Percentiles rank a stretch among this genome's conserved stretches.
These are phyloP conservation scores for Rossbeevera mucosa DNA, from an alignment of 768 basidiomycete species.

Conservation along the genomic window DNA sequence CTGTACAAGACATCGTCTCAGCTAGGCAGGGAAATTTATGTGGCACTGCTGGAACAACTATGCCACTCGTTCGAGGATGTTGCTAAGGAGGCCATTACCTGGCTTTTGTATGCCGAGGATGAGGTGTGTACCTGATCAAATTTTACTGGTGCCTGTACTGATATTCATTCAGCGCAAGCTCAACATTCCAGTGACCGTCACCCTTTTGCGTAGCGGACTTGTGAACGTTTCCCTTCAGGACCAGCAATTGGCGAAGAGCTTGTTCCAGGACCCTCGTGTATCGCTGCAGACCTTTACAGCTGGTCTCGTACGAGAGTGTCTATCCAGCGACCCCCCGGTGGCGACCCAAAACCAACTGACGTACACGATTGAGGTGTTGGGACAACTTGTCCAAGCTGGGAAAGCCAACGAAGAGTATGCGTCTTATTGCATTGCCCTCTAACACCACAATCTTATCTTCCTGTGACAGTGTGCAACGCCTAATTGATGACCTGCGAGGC, in stretches of 20 bases:
- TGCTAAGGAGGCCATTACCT: slow-evolving; percentile 92
- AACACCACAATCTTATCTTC: neutral
- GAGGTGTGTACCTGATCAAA: slow-evolving; percentile 51
- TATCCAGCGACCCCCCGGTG: slow-evolving; percentile 75
- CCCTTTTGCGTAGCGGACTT: slow-evolving; percentile 79
- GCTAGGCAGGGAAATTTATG: slow-evolving; percentile 90
- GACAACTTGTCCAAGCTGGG: slow-evolving; percentile 63
- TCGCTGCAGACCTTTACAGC: slow-evolving; percentile 78
- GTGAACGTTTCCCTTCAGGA: slow-evolving; percentile 77
- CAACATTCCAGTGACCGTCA: slow-evolving; percentile 90
- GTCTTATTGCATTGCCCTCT: neutral
- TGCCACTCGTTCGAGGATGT: slow-evolving; percentile 90
- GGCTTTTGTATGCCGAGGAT: slow-evolving; percentile 95
- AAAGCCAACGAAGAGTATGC: slow-evolving; percentile 86
- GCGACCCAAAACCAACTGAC: slow-evolving; percentile 77
- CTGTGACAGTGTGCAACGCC: slow-evolving; percentile 50
- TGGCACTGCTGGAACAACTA: slow-evolving; percentile 80
- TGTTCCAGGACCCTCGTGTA: slow-evolving; percentile 73
- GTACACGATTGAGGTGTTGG: slow-evolving; percentile 76
- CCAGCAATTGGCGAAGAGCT: slow-evolving; percentile 81
- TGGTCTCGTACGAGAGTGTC: slow-evolving; percentile 79
- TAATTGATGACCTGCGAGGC: slow-evolving; percentile 81
- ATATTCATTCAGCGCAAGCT: slow-evolving; percentile 72
- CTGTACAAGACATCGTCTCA: slow-evolving; percentile 85
- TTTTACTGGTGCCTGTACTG: neutral